Conservation (phyloP, 371 early-diverging fungal genomes). For the Apophysomyces ossiformis region DNA sequence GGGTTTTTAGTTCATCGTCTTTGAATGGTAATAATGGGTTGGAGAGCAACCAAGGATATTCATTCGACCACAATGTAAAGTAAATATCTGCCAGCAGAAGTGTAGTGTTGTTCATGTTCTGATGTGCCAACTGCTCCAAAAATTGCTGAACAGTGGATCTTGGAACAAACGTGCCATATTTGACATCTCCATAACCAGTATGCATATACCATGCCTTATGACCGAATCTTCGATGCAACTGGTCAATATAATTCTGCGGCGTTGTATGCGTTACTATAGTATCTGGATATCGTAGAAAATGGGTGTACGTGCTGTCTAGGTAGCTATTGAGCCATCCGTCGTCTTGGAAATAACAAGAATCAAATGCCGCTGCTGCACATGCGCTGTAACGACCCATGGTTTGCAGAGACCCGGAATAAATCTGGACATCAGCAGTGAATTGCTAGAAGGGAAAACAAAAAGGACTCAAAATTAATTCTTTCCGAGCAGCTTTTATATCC, state of each 20-base stretch:
- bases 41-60: conserved; percentile 64
- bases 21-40: conserved; percentile 45
- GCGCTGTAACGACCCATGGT: conserved; percentile 27
- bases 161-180: conserved; percentile 62
- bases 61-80: conserved; percentile 64
- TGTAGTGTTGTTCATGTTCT: conserved; percentile 37
- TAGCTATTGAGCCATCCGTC: conserved; percentile 65
- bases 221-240: conserved; percentile 62
- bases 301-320: conserved; percentile 64
- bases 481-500: not conserved
- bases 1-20: conserved; percentile 16
- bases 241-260: conserved; percentile 54
- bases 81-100: conserved; percentile 51
- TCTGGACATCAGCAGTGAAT: not conserved
- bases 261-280: conserved; percentile 59
- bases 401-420: not conserved
- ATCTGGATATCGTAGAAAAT: conserved; percentile 54
- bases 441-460: not conserved
- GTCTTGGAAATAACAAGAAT: conserved; percentile 68
- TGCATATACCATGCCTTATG: conserved; percentile 45
- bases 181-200: conserved; percentile 65
- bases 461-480: no score
- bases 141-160: conserved; percentile 52
- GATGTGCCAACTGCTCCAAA: conserved; percentile 47
- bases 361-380: conserved; percentile 54